Base-by-base conservation (phyloP, 129 eudicot genomes). In the Chrysanthemum makinoi region DNA sequence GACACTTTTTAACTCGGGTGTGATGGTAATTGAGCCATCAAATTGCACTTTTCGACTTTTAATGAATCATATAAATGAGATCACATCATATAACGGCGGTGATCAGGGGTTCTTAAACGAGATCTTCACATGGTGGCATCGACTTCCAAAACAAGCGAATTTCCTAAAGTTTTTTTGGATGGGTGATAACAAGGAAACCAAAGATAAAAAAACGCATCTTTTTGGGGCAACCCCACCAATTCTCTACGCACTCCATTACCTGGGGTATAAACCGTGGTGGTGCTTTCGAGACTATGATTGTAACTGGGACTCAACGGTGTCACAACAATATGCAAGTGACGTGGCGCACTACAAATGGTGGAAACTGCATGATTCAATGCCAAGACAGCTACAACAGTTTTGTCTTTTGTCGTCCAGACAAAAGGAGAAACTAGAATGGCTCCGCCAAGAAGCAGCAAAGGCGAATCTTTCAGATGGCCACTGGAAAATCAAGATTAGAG, bases 281-380 rank as follows among this genome's bases (percentile, higher is more conserved):
- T 87, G 94, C 19, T 84, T 75, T 58, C 75, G 94, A 2, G 94
- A 87, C 67, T 84, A 87, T 59, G 90, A 87, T 58, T 87, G 94
- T 76, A 87, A 87, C 58, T 87, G 87, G 87, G 81, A 87, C 46
- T 80, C 79, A 65, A 82, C 77, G 1, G 19, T 79, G 14, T 39
- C 80, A 63, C 89, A 66, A 63, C 86, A 82, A 72, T 87, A 84
- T 16, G 94, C 94, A 1, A 87, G 90, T 52, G 82, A 87, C 28
- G 84, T 82, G 18, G 89, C 87, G 0, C 89, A 84, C 17, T 15
- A 22, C 24, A 82, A 74, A 7, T 87, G 94, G 94, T 87, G 94
- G 94, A 84, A 77, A 79, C 79, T 87, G 61, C 87, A 87, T 17
- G 90, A 87, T 64, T 80, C 81, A 39, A 84, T 87, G 92, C 85